These are phyloP conservation scores for Populus ilicifolia DNA, from an alignment of 345 rosid species.

Conservation along the genomic window DNA sequence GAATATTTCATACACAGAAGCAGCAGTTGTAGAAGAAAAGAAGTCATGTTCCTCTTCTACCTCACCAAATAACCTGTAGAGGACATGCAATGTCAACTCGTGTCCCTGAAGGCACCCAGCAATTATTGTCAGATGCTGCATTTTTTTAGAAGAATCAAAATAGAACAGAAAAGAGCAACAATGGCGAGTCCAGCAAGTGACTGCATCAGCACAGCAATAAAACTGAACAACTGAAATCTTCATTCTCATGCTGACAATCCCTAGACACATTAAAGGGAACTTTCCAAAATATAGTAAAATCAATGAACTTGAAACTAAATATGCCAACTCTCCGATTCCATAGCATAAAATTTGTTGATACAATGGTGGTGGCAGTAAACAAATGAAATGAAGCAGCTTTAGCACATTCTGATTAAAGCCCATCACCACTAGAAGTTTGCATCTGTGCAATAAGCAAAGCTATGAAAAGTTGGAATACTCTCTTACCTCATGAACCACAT, in stretches of 20 bases:
- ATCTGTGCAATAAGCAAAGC: background rate
- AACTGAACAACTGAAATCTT: background rate
- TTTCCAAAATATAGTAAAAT: background rate
- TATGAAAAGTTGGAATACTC: conserved; percentile 11
- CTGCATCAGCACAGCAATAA: background rate
- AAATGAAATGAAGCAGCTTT: background rate
- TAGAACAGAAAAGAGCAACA: background rate
- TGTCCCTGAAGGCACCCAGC: conserved; percentile 82
- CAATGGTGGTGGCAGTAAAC: background rate
- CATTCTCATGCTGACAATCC: background rate
- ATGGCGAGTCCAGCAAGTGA: background rate
- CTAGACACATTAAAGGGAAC: background rate
- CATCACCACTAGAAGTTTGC: background rate
- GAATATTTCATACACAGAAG: conserved; percentile 81
- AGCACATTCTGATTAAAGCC: background rate
- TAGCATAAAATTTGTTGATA: background rate
- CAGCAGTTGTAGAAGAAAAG: conserved; percentile 85
- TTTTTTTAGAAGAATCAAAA: conserved; percentile 1
- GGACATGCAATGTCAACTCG: conserved; percentile 93
- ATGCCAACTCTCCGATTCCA: background rate
- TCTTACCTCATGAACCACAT: conserved; percentile 71
- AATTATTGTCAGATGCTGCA: conserved; percentile 33
- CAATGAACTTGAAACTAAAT: background rate
- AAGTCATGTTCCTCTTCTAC: conserved; percentile 94
- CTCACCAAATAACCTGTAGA: conserved; percentile 88